These are phyloP conservation scores for Mycena latifolia DNA, from an alignment of 768 basidiomycete species.

Conservation along the genomic window DNA sequence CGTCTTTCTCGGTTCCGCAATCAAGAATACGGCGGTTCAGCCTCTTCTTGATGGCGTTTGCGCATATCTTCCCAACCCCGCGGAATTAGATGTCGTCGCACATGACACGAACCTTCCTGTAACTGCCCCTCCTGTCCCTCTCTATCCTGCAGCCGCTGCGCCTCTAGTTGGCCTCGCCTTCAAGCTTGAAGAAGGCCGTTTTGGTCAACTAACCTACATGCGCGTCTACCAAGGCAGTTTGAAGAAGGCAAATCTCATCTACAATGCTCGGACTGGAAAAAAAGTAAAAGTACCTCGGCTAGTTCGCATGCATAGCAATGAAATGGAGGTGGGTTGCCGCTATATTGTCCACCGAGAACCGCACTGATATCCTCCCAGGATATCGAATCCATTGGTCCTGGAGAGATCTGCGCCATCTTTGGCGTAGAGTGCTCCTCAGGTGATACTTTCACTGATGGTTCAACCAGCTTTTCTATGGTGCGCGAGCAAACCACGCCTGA, in stretches of 20 bases:
- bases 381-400: conserved; percentile 92
- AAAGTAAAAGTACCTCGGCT: conserved; percentile 96
- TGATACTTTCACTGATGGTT: conserved; percentile 96
- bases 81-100: conserved; percentile 83
- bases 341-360: background rate
- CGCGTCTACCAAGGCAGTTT: conserved; percentile 96
- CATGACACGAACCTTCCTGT: conserved; percentile 82
- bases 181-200: conserved; percentile 98
- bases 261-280: conserved; percentile 95
- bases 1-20: conserved; percentile 96
- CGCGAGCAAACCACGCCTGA: conserved; percentile 38
- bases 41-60: conserved; percentile 95
- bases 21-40: conserved; percentile 97
- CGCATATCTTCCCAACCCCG: conserved; percentile 92
- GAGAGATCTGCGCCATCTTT: conserved; percentile 99
- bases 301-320: conserved; percentile 98
- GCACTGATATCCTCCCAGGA: conserved; percentile 65
- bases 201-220: conserved; percentile 98
- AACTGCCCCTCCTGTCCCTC: conserved; percentile 75
- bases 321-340: conserved; percentile 88
- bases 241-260: conserved; percentile 88
- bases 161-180: conserved; percentile 96
- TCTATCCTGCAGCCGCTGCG: conserved; percentile 86
- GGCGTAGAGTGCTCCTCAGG: conserved; percentile 98
- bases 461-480: conserved; percentile 94